Base-by-base conservation (phyloP, 2,329 filamentous ascomycete species). In the Neoascochyta sp. region DNA sequence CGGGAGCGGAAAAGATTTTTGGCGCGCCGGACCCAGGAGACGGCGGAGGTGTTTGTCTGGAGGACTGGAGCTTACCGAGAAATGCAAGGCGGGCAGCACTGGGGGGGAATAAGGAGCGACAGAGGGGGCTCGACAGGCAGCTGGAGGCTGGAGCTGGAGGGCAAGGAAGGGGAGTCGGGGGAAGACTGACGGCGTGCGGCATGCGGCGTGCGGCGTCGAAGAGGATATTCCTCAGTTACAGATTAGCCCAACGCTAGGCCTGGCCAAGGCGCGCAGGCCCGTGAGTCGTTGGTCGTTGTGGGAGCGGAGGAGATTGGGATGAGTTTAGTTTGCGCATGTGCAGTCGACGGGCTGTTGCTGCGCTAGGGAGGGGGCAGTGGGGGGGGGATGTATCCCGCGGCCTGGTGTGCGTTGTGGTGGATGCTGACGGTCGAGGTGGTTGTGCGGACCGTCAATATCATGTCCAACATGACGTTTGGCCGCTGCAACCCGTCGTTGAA, bases 1-100 rank as follows among this genome's bases (percentile, higher is more conserved):
- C 41, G 41, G 44, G 34, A 41, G 45, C 45, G 51, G 52, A 59
- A 57, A 59, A 51, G 43, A 40, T 55, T 60, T 60, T 59, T 56
- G 49, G 47, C 49, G 46, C 39, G 52, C 43, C 35, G n/a, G n/a
- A n/a, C 31, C 27, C 34, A 32, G 29, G 44, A n/a, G n/a, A n/a
- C 46, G 33, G 55, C 47, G 47, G 50, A 58, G 35, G 48, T 45
- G 44, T 38, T 36, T 27, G 34, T 28, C 39, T 30, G 24, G 34
- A 40, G 34, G 34, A 22, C 36, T 43, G 51, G 47, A 44, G 57
- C 55, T 59, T 60, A 60, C 55, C 54, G 50, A 54, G 48, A 46
- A 43, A 40, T 31, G 45, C 31, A 29, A 38, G 20, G 13, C 17
- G 20, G 28, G 15, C 21, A 34, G 30, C 32, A 30, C 31, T 22